phyloP scores from a whole-genome alignment of 768 basidiomycete species.

The Coprinopsis sp. region DNA sequence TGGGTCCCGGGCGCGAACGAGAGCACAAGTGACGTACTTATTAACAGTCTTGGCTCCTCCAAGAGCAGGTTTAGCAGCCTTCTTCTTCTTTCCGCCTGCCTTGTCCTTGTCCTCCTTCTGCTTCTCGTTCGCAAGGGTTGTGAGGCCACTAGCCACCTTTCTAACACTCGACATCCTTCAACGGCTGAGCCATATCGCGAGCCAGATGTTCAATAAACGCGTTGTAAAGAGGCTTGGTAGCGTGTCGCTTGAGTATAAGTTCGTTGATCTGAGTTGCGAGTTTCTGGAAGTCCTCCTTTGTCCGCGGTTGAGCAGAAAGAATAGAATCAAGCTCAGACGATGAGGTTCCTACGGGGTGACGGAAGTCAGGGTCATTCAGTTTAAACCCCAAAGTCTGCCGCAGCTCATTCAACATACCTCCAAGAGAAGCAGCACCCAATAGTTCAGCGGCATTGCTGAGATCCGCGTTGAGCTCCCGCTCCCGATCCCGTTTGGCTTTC shows the following conservation, averaged over 20 bases:
- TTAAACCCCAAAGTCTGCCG: background rate
- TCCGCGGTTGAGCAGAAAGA: constrained; percentile 75
- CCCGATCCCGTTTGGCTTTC: constrained; percentile 71
- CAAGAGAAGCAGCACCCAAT: constrained; percentile 65
- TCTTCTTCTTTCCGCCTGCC: constrained; percentile 78
- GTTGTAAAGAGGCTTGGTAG: constrained; percentile 77
- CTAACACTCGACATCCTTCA: constrained; percentile 90
- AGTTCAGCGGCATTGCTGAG: constrained; percentile 79
- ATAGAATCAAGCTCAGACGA: constrained; percentile 65
- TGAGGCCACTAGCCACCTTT: constrained; percentile 80
- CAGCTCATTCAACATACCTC: constrained; percentile 39
- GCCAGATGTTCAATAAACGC: constrained; percentile 82
- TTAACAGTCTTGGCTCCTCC: constrained; percentile 65
- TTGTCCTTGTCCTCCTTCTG: constrained; percentile 87
- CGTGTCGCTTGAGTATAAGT: constrained; percentile 71
- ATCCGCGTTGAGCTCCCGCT: constrained; percentile 84
- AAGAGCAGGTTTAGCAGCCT: constrained; percentile 68
- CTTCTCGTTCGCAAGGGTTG: constrained; percentile 91
- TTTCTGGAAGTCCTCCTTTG: constrained; percentile 81
- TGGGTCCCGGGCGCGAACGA: background rate
- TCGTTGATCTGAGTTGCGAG: constrained; percentile 75
- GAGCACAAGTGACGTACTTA: constrained; percentile 40
- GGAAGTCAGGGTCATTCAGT: background rate
- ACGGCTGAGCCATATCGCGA: constrained; percentile 65
- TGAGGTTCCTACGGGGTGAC: constrained; percentile 53